Conservation (phyloP, 352 stramenopile genomes). For the Pilasporangium apinafurcum region DNA sequence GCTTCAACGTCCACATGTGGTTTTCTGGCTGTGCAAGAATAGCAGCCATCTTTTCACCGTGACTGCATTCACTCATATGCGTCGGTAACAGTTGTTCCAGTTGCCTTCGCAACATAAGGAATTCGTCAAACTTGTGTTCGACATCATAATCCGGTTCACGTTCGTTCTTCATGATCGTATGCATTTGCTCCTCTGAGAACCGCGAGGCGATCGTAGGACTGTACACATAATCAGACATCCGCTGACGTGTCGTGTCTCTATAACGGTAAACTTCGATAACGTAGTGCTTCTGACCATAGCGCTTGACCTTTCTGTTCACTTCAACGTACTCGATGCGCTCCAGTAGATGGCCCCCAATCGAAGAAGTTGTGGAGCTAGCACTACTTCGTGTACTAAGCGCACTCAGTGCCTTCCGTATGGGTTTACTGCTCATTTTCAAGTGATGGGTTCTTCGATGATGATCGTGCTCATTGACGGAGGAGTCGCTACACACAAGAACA, state of each 20-base stretch:
- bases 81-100: neutral
- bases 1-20: constrained; percentile 4
- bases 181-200: neutral
- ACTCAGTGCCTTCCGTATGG: no score
- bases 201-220: neutral
- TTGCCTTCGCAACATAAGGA: constrained; percentile 2
- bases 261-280: constrained; percentile 8
- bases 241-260: constrained; percentile 2
- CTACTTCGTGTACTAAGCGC: no score
- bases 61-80: neutral
- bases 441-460: no score
- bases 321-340: constrained; percentile 8
- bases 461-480: no score
- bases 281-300: constrained; percentile 6
- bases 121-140: constrained; percentile 10
- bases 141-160: constrained; percentile 10
- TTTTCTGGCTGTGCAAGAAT: constrained; percentile 4
- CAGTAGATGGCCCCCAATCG: neutral
- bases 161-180: neutral
- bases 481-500: no score
- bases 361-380: neutral
- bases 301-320: constrained; percentile 8
- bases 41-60: constrained; percentile 2
- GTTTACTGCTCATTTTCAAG: no score
- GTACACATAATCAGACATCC: neutral